phyloP scores from a whole-genome alignment of 2,329 filamentous ascomycete genomes.

The Periconia sp. region DNA sequence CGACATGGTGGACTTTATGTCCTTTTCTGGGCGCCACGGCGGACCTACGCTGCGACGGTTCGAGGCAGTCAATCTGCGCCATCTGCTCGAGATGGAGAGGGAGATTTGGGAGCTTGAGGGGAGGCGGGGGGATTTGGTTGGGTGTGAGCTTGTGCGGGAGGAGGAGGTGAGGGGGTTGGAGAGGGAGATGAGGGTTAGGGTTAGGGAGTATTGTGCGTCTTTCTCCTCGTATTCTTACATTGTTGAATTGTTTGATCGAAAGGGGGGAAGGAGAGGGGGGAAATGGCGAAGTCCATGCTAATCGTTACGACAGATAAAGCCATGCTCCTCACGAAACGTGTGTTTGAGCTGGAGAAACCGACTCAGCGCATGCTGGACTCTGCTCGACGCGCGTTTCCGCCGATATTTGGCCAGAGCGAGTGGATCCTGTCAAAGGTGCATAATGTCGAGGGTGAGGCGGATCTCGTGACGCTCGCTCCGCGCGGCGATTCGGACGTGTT shows the following conservation, averaged over 20 bases:
- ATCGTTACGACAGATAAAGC: not conserved
- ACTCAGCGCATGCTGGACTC: not conserved
- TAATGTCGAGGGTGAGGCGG: not conserved
- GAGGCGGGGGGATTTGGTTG: not conserved
- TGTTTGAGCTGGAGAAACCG: slow-evolving; percentile 1
- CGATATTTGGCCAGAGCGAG: not conserved
- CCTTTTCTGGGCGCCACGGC: not conserved
- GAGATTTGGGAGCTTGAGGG: slow-evolving; percentile 9
- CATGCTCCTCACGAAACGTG: slow-evolving; percentile 1
- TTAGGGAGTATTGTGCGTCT: slow-evolving; percentile 13
- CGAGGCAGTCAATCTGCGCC: slow-evolving; percentile 3
- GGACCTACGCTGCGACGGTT: slow-evolving; percentile 3
- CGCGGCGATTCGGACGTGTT: slow-evolving; percentile 1
- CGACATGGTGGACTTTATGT: not conserved
- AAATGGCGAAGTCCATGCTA: no score
- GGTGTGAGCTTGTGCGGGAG: not conserved
- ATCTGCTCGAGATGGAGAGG: slow-evolving; percentile 4
- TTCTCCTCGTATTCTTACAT: not conserved
- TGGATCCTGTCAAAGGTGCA: not conserved
- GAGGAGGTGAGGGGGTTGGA: slow-evolving; percentile 1
- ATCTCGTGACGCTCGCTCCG: slow-evolving; percentile 3
- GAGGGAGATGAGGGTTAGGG: slow-evolving; percentile 3
- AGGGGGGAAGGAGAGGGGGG: no score
- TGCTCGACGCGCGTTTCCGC: slow-evolving; percentile 1
- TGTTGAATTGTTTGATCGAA: not conserved